Evolutionary conservation across 192 early-diverging fungal genomes (phyloP).

Genomic region (Gigaspora rosea): DNA sequence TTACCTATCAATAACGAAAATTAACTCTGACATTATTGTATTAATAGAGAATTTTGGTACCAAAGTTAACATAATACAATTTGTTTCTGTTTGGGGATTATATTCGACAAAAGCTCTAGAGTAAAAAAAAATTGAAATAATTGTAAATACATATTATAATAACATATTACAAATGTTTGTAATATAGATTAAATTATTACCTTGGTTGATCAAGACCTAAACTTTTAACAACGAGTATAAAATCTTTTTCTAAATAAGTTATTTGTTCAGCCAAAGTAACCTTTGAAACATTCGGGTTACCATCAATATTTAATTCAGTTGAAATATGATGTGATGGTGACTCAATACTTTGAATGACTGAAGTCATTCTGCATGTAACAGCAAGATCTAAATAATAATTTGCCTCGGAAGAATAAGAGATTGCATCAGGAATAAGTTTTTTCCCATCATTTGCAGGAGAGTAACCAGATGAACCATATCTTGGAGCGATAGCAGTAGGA

Average conservation of each 20-base stretch:
- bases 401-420: background rate
- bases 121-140: background rate
- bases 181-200: background rate
- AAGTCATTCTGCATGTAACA: slow-evolving; percentile 34
- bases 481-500: too few species aligned
- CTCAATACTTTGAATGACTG: slow-evolving; percentile 40
- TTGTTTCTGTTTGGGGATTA: slow-evolving; percentile 37
- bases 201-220: slow-evolving; percentile 40
- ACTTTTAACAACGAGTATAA: slow-evolving; percentile 42
- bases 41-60: slow-evolving; percentile 40
- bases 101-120: slow-evolving; percentile 39
- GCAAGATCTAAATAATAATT: slow-evolving; percentile 27
- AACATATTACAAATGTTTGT: background rate
- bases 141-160: too few species aligned
- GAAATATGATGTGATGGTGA: slow-evolving; percentile 52
- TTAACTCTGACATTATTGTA: slow-evolving; percentile 34
- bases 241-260: slow-evolving; percentile 43
- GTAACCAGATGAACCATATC: too few species aligned
- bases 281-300: slow-evolving; percentile 24
- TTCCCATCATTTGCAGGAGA: background rate
- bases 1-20: slow-evolving; percentile 50
- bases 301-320: slow-evolving; percentile 30
- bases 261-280: background rate
- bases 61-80: slow-evolving; percentile 44
- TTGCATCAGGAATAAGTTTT: slow-evolving; percentile 5